phyloP scores from a whole-genome alignment of 2,329 filamentous ascomycete genomes.

The Nakataea oryzae region DNA sequence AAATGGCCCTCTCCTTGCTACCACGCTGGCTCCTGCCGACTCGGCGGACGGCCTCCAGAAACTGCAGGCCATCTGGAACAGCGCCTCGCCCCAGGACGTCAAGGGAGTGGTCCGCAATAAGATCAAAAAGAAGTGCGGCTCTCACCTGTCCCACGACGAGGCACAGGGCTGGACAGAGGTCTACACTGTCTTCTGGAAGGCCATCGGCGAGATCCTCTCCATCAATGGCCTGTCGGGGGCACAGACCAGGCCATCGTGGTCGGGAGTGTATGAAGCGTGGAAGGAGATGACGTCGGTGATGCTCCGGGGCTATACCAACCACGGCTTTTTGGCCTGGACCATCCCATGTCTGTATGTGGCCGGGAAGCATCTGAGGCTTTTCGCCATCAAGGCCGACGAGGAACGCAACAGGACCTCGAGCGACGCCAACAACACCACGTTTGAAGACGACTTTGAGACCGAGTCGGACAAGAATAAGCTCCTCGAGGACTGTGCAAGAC shows the following conservation, averaged over 20 bases:
- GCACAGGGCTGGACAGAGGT: slow-evolving; percentile 78
- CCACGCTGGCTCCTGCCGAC: slow-evolving; percentile 62
- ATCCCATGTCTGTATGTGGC: slow-evolving; percentile 82
- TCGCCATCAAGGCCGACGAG: slow-evolving; percentile 84
- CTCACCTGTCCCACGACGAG: slow-evolving; percentile 50
- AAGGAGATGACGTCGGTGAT: slow-evolving; percentile 71
- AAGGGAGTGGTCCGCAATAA: slow-evolving; percentile 65
- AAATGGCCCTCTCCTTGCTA: slow-evolving; percentile 64
- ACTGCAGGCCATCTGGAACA: slow-evolving; percentile 60
- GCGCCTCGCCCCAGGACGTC: slow-evolving; percentile 55
- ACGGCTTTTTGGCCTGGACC: slow-evolving; percentile 78
- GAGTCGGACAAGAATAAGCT: slow-evolving; percentile 71
- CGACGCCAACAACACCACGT: slow-evolving; percentile 30
- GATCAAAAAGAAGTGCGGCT: slow-evolving; percentile 46
- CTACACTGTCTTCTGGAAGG: slow-evolving; percentile 76
- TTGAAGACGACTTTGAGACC: slow-evolving; percentile 74
- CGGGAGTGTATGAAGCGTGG: slow-evolving; percentile 80
- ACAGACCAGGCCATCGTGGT: slow-evolving; percentile 48
- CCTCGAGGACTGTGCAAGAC: slow-evolving; percentile 80
- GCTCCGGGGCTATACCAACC: slow-evolving; percentile 69
- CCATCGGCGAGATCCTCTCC: slow-evolving; percentile 60
- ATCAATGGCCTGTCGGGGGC: slow-evolving; percentile 42
- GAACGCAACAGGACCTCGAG: slow-evolving; percentile 36
- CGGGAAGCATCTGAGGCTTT: slow-evolving; percentile 75
- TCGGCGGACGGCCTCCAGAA: slow-evolving; percentile 51